Evolutionary conservation across 495 filamentous ascomycete species (phyloP).

Genomic region (Penicillium roqueforti): DNA sequence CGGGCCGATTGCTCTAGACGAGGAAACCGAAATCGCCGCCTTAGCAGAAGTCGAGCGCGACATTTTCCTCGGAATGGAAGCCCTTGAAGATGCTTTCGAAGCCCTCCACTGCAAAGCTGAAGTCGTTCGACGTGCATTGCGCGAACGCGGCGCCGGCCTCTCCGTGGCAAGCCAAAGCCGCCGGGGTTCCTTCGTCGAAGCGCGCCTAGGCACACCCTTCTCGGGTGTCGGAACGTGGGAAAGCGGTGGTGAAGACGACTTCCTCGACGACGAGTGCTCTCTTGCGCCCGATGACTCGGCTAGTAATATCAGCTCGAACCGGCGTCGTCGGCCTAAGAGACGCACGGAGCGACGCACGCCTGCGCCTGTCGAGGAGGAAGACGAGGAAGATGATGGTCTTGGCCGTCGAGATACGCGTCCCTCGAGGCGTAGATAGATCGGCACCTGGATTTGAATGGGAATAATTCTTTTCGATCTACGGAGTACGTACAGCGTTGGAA

Average conservation of each 20-base stretch:
- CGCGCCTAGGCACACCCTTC: constrained; percentile 55
- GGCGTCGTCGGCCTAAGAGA: constrained; percentile 63
- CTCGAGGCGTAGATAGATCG: constrained; percentile 25
- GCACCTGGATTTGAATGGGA: neutral
- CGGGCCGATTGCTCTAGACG: constrained; percentile 78
- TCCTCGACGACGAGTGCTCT: constrained; percentile 57
- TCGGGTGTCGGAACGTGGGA: constrained; percentile 39
- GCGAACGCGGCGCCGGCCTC: constrained; percentile 74
- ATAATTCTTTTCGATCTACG: neutral
- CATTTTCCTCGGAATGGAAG: constrained; percentile 90
- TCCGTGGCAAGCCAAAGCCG: constrained; percentile 72
- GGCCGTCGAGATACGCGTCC: constrained; percentile 31
- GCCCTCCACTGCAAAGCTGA: constrained; percentile 83
- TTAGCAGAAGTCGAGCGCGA: constrained; percentile 89
- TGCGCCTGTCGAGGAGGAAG: constrained; percentile 81
- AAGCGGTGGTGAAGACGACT: constrained; percentile 58
- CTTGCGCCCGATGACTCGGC: constrained; percentile 71
- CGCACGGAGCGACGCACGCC: constrained; percentile 74
- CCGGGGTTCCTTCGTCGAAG: constrained; percentile 50
- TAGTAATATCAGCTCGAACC: constrained; percentile 79
- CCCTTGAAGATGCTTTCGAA: constrained; percentile 93
- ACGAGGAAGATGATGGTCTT: constrained; percentile 49
- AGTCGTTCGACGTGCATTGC: constrained; percentile 68
- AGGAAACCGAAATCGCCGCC: constrained; percentile 87
- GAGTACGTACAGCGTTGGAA: neutral